phyloP scores from a whole-genome alignment of 306 rosid genomes.

The Trichosanthes cucumerina region DNA sequence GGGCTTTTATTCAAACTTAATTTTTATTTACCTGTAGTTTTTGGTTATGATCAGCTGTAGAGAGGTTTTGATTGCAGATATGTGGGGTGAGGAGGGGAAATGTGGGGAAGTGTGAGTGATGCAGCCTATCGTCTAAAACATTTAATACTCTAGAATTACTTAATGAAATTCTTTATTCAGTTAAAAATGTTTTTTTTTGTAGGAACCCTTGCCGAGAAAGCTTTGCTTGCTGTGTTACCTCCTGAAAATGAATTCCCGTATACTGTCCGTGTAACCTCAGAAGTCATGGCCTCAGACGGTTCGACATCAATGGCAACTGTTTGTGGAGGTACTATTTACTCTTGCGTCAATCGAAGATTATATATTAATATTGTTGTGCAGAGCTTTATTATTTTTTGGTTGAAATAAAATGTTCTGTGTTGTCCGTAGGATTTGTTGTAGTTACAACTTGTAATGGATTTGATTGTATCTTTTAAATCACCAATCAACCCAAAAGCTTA shows the following conservation, averaged over 20 bases:
- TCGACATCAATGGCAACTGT: constrained; percentile 99
- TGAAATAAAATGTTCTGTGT: background rate
- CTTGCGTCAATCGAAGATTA: background rate
- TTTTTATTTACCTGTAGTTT: background rate
- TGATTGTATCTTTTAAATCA: too few species aligned
- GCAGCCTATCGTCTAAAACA: background rate
- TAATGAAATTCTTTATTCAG: background rate
- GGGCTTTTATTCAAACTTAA: background rate
- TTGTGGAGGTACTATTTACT: constrained; percentile 65
- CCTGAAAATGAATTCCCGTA: constrained; percentile 82
- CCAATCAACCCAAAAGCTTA: too few species aligned
- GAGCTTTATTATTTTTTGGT: background rate
- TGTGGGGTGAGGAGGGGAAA: background rate
- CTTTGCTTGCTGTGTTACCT: constrained; percentile 89
- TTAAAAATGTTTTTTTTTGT: constrained; percentile 11
- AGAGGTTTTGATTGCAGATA: background rate
- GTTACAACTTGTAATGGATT: background rate
- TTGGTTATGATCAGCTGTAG: background rate
- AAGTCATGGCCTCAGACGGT: constrained; percentile 98
- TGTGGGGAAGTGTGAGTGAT: background rate
- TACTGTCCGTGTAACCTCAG: constrained; percentile 77
- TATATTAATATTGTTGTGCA: background rate
- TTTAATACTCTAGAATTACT: background rate
- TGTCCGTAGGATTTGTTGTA: background rate
- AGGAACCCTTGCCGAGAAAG: constrained; percentile 98